Conservation (phyloP, 345 rosid species). For the Pelargonium nanum region DNA sequence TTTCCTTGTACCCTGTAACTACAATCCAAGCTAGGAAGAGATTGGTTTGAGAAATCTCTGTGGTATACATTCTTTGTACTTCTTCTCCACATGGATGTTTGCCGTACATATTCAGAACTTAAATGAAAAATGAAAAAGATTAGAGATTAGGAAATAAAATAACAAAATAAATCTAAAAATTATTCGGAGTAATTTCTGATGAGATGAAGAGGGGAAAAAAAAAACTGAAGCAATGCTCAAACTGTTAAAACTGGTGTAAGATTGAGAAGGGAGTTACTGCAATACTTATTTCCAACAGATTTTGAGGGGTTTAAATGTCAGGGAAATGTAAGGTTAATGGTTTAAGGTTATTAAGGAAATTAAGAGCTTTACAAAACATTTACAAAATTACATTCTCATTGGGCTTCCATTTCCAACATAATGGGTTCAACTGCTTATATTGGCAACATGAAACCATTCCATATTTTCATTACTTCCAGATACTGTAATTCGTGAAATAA, state of each 20-base stretch:
- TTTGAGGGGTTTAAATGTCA: too few species aligned
- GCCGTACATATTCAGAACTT: not conserved
- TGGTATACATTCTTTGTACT: not conserved
- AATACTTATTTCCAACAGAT: too few species aligned
- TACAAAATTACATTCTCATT: not conserved
- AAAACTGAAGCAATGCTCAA: too few species aligned
- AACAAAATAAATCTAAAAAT: too few species aligned
- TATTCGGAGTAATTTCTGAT: too few species aligned
- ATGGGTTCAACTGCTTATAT: not conserved
- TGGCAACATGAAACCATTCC: not conserved
- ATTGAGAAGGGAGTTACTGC: too few species aligned
- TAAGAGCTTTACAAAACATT: not conserved
- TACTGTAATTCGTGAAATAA: not conserved
- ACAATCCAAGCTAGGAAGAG: not conserved
- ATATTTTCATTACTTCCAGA: not conserved
- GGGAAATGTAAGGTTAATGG: too few species aligned
- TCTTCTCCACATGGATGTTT: not conserved
- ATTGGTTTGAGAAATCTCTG: not conserved
- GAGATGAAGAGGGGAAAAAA: too few species aligned
- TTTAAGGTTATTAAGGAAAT: too few species aligned
- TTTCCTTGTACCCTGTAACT: not conserved
- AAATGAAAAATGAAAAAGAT: not conserved
- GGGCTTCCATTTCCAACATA: not conserved
- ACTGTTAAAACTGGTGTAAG: too few species aligned
- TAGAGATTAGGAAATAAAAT: not conserved